Evolutionary conservation across 257 asterid species (phyloP).

Genomic region (Mitragyna speciosa): DNA sequence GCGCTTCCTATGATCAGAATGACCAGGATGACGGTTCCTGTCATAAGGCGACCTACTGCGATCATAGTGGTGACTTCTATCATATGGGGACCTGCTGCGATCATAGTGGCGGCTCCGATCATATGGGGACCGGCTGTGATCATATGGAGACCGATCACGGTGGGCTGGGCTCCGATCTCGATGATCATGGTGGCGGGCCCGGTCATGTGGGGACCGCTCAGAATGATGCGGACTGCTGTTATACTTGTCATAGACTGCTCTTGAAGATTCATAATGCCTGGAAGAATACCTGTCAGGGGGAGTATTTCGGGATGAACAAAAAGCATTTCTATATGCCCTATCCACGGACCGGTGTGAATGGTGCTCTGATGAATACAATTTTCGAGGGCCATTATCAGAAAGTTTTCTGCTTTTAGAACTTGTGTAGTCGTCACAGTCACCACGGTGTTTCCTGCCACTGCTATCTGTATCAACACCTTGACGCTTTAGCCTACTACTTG

Average conservation of each 20-base stretch:
- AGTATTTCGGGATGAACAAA: slow-evolving; percentile 51
- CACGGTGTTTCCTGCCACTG: slow-evolving; percentile 58
- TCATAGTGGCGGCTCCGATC: slow-evolving; percentile 57
- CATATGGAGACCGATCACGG: slow-evolving; percentile 30
- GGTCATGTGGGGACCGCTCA: slow-evolving; percentile 73
- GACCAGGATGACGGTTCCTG: slow-evolving; percentile 43
- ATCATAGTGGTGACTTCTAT: slow-evolving; percentile 44
- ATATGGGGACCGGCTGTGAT: slow-evolving; percentile 45
- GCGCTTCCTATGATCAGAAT: slow-evolving; percentile 54
- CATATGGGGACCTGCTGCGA: slow-evolving; percentile 48
- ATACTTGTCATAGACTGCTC: slow-evolving; percentile 53
- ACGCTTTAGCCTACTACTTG: slow-evolving; percentile 63
- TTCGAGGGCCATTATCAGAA: slow-evolving; percentile 60
- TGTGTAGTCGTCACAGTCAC: slow-evolving; percentile 61
- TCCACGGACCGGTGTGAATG: slow-evolving; percentile 53
- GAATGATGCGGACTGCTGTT: slow-evolving; percentile 71
- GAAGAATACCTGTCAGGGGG: slow-evolving; percentile 78
- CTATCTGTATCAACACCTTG: slow-evolving; percentile 62
- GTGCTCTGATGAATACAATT: slow-evolving; percentile 57
- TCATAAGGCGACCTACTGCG: slow-evolving; percentile 80
- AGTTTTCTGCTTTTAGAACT: slow-evolving; percentile 74
- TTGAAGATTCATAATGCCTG: slow-evolving; percentile 66
- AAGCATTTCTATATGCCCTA: slow-evolving; percentile 45
- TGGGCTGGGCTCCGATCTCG: slow-evolving; percentile 63
- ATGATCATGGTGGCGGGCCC: slow-evolving; percentile 55